Evolutionary conservation across 371 early-diverging fungal species (phyloP).

Genomic region (Saksenaea oblongispora): DNA sequence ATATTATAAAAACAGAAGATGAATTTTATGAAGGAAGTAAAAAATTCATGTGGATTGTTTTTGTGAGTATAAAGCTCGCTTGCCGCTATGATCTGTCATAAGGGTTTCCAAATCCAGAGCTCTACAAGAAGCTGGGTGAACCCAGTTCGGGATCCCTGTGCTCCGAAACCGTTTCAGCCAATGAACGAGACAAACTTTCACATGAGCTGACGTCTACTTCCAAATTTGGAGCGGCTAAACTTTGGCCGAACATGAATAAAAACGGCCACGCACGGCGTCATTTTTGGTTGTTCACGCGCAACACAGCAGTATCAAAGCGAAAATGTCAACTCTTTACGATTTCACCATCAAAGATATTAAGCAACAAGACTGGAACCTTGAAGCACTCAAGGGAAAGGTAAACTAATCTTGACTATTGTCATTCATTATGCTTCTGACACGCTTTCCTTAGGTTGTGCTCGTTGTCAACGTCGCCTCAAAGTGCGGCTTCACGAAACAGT

Average conservation of each 20-base stretch:
- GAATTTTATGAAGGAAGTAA: not conserved
- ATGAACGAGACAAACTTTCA: no score
- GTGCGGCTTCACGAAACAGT: slow-evolving; percentile 93
- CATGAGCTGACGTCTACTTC: not conserved
- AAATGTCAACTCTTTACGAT: slow-evolving; percentile 28
- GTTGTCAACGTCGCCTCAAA: slow-evolving; percentile 96
- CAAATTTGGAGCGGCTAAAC: not conserved
- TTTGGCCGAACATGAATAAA: not conserved
- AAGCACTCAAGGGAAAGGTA: slow-evolving; percentile 43
- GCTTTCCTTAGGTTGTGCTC: slow-evolving; percentile 64
- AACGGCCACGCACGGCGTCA: not conserved
- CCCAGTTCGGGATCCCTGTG: no score
- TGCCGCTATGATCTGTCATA: not conserved
- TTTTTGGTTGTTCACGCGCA: not conserved
- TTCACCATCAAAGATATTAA: slow-evolving; percentile 46
- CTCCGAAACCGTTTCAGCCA: no score
- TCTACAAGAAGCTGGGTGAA: no score
- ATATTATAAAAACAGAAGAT: not conserved
- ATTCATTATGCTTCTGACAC: not conserved
- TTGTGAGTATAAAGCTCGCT: not conserved
- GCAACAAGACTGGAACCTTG: slow-evolving; percentile 44
- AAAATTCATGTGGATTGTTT: not conserved
- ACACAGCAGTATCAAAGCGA: not conserved
- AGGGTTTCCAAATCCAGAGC: not conserved
- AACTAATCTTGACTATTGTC: not conserved